Evolutionary conservation across 805 yeast genomes (phyloP).

Genomic region (Kazachstania kunashirensis): DNA sequence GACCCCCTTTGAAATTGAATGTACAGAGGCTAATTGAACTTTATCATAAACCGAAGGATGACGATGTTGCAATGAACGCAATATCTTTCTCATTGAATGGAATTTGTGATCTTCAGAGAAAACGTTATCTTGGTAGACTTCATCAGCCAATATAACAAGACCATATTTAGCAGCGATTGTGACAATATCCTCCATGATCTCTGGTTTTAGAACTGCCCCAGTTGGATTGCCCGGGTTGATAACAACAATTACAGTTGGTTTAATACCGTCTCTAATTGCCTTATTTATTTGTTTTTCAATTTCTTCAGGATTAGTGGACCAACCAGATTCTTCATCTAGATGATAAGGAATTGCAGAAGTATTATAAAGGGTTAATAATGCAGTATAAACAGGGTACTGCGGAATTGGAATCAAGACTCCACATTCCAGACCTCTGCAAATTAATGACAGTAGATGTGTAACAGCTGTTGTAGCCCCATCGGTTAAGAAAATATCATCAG

Average conservation of each 20-base stretch:
- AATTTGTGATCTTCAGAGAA: slow-evolving; percentile 61
- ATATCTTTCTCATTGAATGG: slow-evolving; percentile 70
- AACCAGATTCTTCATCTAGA: slow-evolving; percentile 65
- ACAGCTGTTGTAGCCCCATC: slow-evolving; percentile 96
- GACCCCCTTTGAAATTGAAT: slow-evolving; percentile 96
- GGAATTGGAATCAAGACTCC: slow-evolving; percentile 94
- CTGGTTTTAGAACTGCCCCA: slow-evolving; percentile 64
- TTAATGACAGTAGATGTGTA: slow-evolving; percentile 58
- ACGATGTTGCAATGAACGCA: slow-evolving; percentile 49
- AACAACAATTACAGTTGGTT: slow-evolving; percentile 72
- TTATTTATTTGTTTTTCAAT: slow-evolving; percentile 45
- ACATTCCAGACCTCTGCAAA: slow-evolving; percentile 54
- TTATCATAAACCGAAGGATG: slow-evolving; percentile 47
- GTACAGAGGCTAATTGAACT: slow-evolving; percentile 85
- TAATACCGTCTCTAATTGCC: slow-evolving; percentile 43
- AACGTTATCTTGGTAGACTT: slow-evolving; percentile 91
- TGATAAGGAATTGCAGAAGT: slow-evolving; percentile 79
- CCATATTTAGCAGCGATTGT: slow-evolving; percentile 77
- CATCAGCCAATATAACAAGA: slow-evolving; percentile 86
- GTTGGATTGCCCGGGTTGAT: slow-evolving; percentile 99
- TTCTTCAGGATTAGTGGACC: slow-evolving; percentile 72
- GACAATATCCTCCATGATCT: slow-evolving; percentile 61
- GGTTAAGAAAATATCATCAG: slow-evolving; percentile 71
- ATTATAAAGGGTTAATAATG: slow-evolving; percentile 72
- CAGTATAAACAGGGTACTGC: slow-evolving; percentile 94